Evolutionary conservation across 2,329 filamentous ascomycete genomes (phyloP).

Genomic region (Fusarium redolens): DNA sequence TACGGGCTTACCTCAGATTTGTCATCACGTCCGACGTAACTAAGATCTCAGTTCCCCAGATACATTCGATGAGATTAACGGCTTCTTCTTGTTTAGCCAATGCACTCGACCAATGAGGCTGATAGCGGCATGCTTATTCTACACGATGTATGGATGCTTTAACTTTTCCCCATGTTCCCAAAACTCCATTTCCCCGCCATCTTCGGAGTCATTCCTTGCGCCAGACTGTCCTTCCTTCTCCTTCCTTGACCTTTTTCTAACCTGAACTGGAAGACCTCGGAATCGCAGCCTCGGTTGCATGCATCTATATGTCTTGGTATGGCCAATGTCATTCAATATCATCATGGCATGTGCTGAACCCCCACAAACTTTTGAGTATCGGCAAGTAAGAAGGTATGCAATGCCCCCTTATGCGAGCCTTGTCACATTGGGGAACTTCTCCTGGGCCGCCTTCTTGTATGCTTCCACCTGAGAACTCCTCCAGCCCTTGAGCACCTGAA

Average conservation of each 20-base stretch:
- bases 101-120: constrained; percentile 12
- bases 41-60: not conserved
- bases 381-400: not conserved
- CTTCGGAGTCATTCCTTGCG: constrained; percentile 22
- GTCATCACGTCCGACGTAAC: not conserved
- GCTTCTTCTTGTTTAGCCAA: not conserved
- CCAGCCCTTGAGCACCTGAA: constrained; percentile 60
- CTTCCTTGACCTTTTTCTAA: constrained; percentile 4
- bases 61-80: not conserved
- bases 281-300: constrained; percentile 14
- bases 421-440: constrained; percentile 64
- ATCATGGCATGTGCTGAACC: not conserved
- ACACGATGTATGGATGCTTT: constrained; percentile 27
- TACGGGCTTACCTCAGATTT: constrained; percentile 18
- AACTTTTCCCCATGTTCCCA: constrained; percentile 42
- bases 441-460: constrained; percentile 61
- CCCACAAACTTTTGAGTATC: constrained; percentile 1
- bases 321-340: not conserved
- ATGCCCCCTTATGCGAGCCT: constrained; percentile 52
- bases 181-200: constrained; percentile 37
- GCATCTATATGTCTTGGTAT: constrained; percentile 12
- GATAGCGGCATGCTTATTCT: constrained; percentile 36
- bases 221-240: constrained; percentile 33
- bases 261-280: not conserved
- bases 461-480: constrained; percentile 59